These are phyloP conservation scores for Neonectria neomacrospora DNA, from an alignment of 2,329 filamentous ascomycete genomes.

Conservation along the genomic window DNA sequence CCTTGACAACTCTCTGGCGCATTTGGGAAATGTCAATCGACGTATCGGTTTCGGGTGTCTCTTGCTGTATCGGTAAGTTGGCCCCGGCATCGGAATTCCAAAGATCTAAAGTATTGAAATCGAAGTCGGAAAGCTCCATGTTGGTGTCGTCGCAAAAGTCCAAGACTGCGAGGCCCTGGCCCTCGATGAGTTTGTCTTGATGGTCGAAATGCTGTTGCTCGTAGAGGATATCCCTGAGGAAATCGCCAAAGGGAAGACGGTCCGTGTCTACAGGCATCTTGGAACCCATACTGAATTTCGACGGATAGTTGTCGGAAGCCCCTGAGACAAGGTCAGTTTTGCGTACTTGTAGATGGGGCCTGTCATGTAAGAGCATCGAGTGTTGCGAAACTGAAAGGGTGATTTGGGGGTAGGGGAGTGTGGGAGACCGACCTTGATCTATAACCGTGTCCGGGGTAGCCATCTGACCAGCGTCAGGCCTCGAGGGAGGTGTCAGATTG, in stretches of 20 bases:
- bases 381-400: too few relatives aligned
- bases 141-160: conserved; percentile 63
- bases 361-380: not conserved
- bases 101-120: conserved; percentile 62
- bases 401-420: not conserved
- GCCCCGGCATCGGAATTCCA: conserved; percentile 57
- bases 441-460: conserved; percentile 37
- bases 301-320: conserved; percentile 20
- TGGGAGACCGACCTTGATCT: conserved; percentile 26
- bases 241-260: conserved; percentile 60
- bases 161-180: conserved; percentile 57
- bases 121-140: conserved; percentile 62
- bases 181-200: conserved; percentile 50
- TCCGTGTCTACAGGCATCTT: conserved; percentile 44
- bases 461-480: conserved; percentile 34
- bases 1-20: conserved; percentile 58
- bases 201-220: conserved; percentile 55
- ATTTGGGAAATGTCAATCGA: conserved; percentile 58
- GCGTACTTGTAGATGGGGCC: not conserved
- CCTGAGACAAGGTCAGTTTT: conserved; percentile 19
- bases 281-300: conserved; percentile 32
- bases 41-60: conserved; percentile 48
- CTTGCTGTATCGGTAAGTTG: conserved; percentile 38
- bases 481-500: conserved; percentile 26
- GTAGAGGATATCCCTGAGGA: conserved; percentile 62